Base-by-base conservation (phyloP, 1,139 yeast genomes). In the Kodamaea alishanica region DNA sequence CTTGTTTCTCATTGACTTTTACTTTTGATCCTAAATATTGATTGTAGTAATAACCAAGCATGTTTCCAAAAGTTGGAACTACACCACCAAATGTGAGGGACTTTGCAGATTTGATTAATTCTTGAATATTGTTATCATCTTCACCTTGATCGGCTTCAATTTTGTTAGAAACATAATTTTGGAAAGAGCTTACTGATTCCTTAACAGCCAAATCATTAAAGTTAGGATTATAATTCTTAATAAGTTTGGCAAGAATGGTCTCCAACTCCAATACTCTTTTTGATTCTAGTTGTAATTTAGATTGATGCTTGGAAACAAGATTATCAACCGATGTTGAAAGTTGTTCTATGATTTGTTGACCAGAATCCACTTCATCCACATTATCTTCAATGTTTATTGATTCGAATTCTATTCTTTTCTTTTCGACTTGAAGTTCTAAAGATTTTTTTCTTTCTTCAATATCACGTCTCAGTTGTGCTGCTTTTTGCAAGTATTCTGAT, bases 141-240 rank as follows among this genome's bases (percentile, higher is more conserved):
- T 25, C n/a, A 9, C 24, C 24, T 15, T 12, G 23, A 30, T 37
- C 39, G n/a, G 39, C 48, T 5, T 51, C 57, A 8, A 58, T 56
- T 36, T 61, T 61, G 45, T 71, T 73, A 8, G 76, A 72, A 6
- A 60, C 51, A 48, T 75, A 79, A 42, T 80, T 76, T 42, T 79
- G 82, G 61, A 70, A 89, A 0, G 71, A 59, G 33, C 73, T 67
- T 12, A 87, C 82, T 0, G 95, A 82, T 8, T 68, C 74, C 55
- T 87, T 87, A 12, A 90, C 97, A 0, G 90, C 95, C 5, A 81
- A 78, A 60, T 90, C 97, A 56, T 89, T 90, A 65, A 86, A 88
- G 57, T 89, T 89, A 28, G 95, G 96, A 55, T 90, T 88, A 56
- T 87, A 87, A 39, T 81, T 77, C 3, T 66, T 56, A 23, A 75